Evolutionary conservation across 2,329 filamentous ascomycete genomes (phyloP), one percentile per base, ranked within the genome.

Genomic region (Ophiostoma australiae): DNA sequence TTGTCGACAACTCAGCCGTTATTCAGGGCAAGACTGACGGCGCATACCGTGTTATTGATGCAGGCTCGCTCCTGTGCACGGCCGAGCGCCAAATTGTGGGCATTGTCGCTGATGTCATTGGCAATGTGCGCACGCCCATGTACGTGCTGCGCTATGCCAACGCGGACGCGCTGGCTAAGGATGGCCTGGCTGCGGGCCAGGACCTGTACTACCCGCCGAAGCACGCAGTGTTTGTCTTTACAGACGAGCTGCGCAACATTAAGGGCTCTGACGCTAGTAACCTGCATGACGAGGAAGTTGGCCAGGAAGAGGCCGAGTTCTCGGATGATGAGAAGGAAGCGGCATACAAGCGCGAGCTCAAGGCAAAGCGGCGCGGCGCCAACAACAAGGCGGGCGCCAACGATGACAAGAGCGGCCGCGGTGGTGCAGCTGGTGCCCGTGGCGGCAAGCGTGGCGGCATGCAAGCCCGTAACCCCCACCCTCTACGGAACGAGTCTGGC

Each of bases 251-350:
- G 71, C 91, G 90, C 79, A 86, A 84, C 69, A 78, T 91, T 76
- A 98, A 97, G 81, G 93, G 93, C 72, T 95, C 93, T 11, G 95
- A 99, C 79, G 94, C 95, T 10, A 97, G 93, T 69, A 98, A 98
- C 78, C 85, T 97, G 70, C 91, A 97, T 79, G 95, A 98, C 75
- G 95, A 99, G 79, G 94, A 98, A 81, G 86, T 93, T 8, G 89
- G 82, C 20, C 90, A 91, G 41, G 92, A 97, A 52, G 94, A 98
- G 78, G 87, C 93, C 75, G 95, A 98, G 78, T 98, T 98, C 79
- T 97, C 94, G 0, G 95, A 99, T 75, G 95, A 99, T 76, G 95
- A 99, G 80, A 91, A 92, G 75, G 95, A 99, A 80, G 90, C 91
- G 8, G 92, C 93, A 76, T 88, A 93, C 78, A 96, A 91, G 81